Evolutionary conservation across 1,139 yeast genomes (phyloP).

Genomic region (Spathaspora jeffriesii): DNA sequence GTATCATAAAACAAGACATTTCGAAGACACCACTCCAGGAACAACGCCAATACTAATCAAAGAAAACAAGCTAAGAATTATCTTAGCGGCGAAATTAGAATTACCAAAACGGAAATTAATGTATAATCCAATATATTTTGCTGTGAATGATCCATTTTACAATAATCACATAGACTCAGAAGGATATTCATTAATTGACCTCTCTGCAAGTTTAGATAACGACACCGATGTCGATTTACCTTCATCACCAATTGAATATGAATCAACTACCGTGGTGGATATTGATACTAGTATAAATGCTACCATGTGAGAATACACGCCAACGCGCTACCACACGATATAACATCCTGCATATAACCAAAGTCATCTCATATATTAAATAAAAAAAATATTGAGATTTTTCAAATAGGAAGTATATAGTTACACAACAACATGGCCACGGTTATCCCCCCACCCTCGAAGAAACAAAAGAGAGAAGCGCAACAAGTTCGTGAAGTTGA

Average conservation of each 20-base stretch:
- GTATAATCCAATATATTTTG: constrained; percentile 23
- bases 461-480: constrained; percentile 82
- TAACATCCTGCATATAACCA: constrained; percentile 4
- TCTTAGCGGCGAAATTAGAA: constrained; percentile 22
- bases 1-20: constrained; percentile 31
- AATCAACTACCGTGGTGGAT: constrained; percentile 7
- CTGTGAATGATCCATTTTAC: constrained; percentile 18
- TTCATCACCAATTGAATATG: constrained; percentile 11
- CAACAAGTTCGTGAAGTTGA: constrained; percentile 80
- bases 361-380: not conserved
- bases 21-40: constrained; percentile 10
- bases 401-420: not conserved
- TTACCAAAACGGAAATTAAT: constrained; percentile 6
- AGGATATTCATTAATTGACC: not conserved
- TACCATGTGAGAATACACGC: not conserved
- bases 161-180: constrained; percentile 2
- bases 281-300: constrained; percentile 7
- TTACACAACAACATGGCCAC: constrained; percentile 71
- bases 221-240: constrained; percentile 5
- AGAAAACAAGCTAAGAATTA: constrained; percentile 17
- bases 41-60: constrained; percentile 8
- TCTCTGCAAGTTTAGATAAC: not conserved
- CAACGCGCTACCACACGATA: not conserved
- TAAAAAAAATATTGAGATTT: constrained; percentile 4
- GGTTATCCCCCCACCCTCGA: constrained; percentile 89